Conservation (phyloP, 2,329 filamentous ascomycete genomes). For the Scytalidium lignicola region DNA sequence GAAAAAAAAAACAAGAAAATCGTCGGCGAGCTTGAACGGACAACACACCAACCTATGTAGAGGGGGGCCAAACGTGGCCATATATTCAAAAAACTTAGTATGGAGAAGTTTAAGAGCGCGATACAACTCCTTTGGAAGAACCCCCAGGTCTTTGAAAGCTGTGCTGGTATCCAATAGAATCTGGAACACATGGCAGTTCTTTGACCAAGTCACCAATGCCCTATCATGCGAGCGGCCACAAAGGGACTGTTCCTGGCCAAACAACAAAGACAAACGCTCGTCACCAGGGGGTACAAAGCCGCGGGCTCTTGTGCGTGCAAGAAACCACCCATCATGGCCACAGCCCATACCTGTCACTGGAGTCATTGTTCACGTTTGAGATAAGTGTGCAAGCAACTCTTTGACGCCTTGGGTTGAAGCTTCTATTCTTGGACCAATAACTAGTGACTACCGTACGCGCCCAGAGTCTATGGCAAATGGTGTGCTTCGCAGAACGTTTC, state of each 20-base stretch:
- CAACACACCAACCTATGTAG: not conserved
- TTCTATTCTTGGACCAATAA: conserved; percentile 13
- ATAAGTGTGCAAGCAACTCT: not conserved
- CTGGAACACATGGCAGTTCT: conserved; percentile 6
- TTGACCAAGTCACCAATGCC: conserved; percentile 11
- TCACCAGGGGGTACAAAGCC: not conserved
- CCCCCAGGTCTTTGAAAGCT: conserved; percentile 8
- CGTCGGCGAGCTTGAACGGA: not conserved
- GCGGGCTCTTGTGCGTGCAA: not conserved
- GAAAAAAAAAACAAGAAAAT: not conserved
- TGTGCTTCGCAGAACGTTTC: conserved; percentile 17
- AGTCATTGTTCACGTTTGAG: not conserved
- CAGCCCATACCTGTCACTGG: not conserved
- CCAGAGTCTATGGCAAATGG: conserved; percentile 9
- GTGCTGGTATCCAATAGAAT: conserved; percentile 12
- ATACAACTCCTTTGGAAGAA: not conserved
- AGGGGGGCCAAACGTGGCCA: not conserved
- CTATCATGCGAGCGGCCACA: not conserved
- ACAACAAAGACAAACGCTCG: not conserved
- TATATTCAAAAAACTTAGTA: not conserved
- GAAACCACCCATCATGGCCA: not conserved
- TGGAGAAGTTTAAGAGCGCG: not conserved
- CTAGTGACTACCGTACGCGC: conserved; percentile 11
- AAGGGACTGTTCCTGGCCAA: not conserved
- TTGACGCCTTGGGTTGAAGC: not conserved